Evolutionary conservation across 2,329 filamentous ascomycete genomes (phyloP), one percentile per base, ranked within the genome.

Genomic region (Fusarium multiceps): DNA sequence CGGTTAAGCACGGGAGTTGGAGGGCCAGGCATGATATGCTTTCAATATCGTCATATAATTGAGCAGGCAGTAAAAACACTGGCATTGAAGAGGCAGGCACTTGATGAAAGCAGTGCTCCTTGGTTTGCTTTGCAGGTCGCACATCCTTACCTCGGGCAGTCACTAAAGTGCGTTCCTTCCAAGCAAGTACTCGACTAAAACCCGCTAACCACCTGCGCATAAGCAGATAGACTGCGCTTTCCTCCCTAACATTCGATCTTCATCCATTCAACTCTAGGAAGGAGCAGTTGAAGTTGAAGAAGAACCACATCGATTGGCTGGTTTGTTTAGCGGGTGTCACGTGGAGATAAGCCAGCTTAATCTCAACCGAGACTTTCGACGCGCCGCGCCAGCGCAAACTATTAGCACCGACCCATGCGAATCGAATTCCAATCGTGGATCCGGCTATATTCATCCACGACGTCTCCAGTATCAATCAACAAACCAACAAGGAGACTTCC

Each of bases 1-100:
- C 77, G 78, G 7, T 63, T 53, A 8, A 72, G 76, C 18, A 80
- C 73, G 13, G 78, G 78, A 11, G 75, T 77, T 13, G 72, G 68
- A 20, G 77, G 71, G 3, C 65, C 55, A 47, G 74, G 57, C 78
- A 80, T 78, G 25, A 42, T 60, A 18, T 12, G 30, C 23, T 34
- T 60, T 54, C 7, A 16, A 50, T 14, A 27, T 10, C 18, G 32
- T 30, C 21, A 59, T 55, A 64, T 8, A 28, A 42, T 48, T 23
- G 16, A 37, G 20, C 9, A 40, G 32, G 23, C n/a, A 62, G 27
- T 3, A 23, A 34, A 48, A 30, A 48, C 7, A 4, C 34, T 28
- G 7, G 13, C 27, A 12, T 43, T 23, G n/a, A 27, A 57, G 13
- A 16, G 27, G 16, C 20, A 16, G 21, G 9, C 9, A 37, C 34